Base-by-base conservation (phyloP, 2,329 filamentous ascomycete genomes). In the Cadophora gregata region DNA sequence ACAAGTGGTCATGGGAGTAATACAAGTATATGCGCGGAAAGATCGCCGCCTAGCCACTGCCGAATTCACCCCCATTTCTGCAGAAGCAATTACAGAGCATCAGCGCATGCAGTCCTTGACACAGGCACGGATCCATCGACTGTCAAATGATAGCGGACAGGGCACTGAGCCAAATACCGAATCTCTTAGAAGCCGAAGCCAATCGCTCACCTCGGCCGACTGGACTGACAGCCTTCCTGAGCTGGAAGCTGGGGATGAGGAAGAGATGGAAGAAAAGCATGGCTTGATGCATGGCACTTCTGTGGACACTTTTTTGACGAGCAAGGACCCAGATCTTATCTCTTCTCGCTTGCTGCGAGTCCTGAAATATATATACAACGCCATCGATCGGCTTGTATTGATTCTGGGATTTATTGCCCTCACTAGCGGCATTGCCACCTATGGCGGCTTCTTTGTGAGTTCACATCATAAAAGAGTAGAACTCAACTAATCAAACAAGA, bases 381-480 rank as follows among this genome's bases (percentile, higher is more conserved):
- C 89, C 8, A 81, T 96, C 33, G 93, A 97, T 76, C 88, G 93
- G 60, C 84, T 90, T 1, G 90, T 96, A 67, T 80, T 97, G 38
- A 84, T 93, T 0, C 84, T 97, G 47, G 93, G 92, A 1, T 97
- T 94, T 73, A 80, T 92, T 51, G 85, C 88, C 0, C 79, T 97
- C 19, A 81, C 86, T 24, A 91, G 88, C 4, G 95, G 95, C 5
- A 85, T 90, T 42, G 85, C 92, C 33, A 89, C 93, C 0, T 94
- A 91, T 75, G 92, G 88, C 29, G 92, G 94, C 31, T 91, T 97
- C 71, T 96, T 96, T 78, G 91, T 94, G 84, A 85, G 91, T 84
- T 42, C 9, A 36, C 53, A 48, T n/a, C n/a, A n/a, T n/a, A n/a
- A 50, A 10, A 29, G 51, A 38, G 24, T 9, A 36, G 31, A 36